phyloP scores from a whole-genome alignment of 345 rosid genomes.

The Citrus sinensis region DVS_A1.0 CM039169.1:1155501-1156000 shows the following conservation, averaged over 20 bases:
- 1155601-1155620: not conserved
- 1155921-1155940: conserved; percentile 90
- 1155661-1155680: conserved; percentile 20
- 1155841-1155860: conserved; percentile 55
- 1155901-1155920: conserved; percentile 57
- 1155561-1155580: not conserved
- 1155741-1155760: conserved; percentile 67
- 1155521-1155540: conserved; percentile 13
- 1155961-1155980: conserved; percentile 70
- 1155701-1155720: conserved; percentile 95
- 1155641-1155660: conserved; percentile 17
- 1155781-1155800: conserved; percentile 93
- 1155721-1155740: conserved; percentile 66
- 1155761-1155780: conserved; percentile 78
- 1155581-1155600: conserved; percentile 11
- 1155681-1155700: conserved; percentile 51
- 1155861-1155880: conserved; percentile 70
- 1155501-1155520: not conserved
- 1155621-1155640: conserved; percentile 2
- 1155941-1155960: conserved; percentile 68
- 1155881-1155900: conserved; percentile 59
- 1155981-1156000: conserved; percentile 79
- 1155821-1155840: conserved; percentile 36
- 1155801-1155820: conserved; percentile 63
- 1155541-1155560: conserved; percentile 1